Evolutionary conservation across 2,329 filamentous ascomycete species (phyloP), one percentile per base, ranked within the genome.

Genomic region (Sporothrix curviconia): DNA sequence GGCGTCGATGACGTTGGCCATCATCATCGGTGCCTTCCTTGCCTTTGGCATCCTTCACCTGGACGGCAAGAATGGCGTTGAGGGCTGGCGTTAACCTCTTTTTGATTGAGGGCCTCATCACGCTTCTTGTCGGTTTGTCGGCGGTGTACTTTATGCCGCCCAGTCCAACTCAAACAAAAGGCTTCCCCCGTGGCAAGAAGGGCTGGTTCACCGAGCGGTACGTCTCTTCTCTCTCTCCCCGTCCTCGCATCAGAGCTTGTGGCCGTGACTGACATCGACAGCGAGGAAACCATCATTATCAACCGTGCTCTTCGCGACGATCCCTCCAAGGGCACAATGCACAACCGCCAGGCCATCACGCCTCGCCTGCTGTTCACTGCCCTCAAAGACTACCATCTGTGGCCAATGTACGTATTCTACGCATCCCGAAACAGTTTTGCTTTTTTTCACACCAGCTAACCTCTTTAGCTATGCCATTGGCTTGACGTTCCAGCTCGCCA

Each of bases 281-380:
- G 67, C 12, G 82, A 85, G 62, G 78, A 84, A 57, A 72, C 71
- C 19, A 85, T 86, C 58, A 75, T 86, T 3, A 80, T 85, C 39
- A 86, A 85, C 62, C 73, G 84, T 1, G 68, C 76, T 8, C 63
- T 77, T 5, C 78, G 83, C 1, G 83, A 86, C 42, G 83, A 85
- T 56, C 82, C 82, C 0, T 76, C 73, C 44, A 83, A 83, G 64
- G 78, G 78, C 55, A 75, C 77, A 47, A 83, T 85, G 79, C 79
- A 84, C 65, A 84, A 84, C 61, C 75, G 82, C 5, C 71, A 84
- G 65, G 75, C 77, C 0, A 76, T 85, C 36, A 80, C 78, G 0
- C 72, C 71, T 0, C 69, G 66, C 3, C 68, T 75, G 1, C 73
- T 84, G 1, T 82, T 77, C 75, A 67, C 78, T 24, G 76, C 76